Evolutionary conservation across 257 asterid species (phyloP), one percentile per base, ranked within the genome.

Genomic region (Forsythia suspensa): DNA sequence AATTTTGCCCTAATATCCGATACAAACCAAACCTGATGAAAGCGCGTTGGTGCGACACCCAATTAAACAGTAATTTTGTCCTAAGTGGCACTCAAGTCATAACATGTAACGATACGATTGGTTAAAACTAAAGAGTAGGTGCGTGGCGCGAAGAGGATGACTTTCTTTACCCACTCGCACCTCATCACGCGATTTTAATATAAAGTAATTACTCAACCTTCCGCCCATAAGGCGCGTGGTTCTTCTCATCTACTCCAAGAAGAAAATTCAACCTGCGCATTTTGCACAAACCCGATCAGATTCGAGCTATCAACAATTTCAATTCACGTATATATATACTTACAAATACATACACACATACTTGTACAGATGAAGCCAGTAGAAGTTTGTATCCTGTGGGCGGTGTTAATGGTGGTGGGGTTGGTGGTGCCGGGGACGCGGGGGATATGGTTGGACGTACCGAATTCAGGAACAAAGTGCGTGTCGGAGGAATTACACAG

Each of bases 371-470:
- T 77, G 92, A 82, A 80, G 83, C 82, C 74, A 16, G 72, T 10
- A 84, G 85, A 37, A 57, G 77, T 81, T 76, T 71, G 61, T 71
- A n/a, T 78, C 15, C 16, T 78, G 43, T 76, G 84, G 83, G 79
- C 77, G 81, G 42, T 86, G 7, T 10, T 84, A 36, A 46, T 79
- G 48, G 76, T 73, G 66, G 83, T 85, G 70, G 81, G 37, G 76
- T 83, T 78, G 72, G 71, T 77, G 80, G 29, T 84, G 6, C 94
- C 95, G 66, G 86, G 76, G 72, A 92, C 85, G 71, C 87, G 79
- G 34, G 94, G 95, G 3, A 18, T 95, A 76, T 95, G 98, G 98
- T 18, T 93, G 80, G 95, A 90, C 24, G 24, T 95, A 71, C 96
- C 99, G 51, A 81, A 75, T 29, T 38, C 91, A 41, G 99, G 94